Evolutionary conservation across 1,284 basidiomycete species (phyloP).

Genomic region (Tylopilus orsonianus): DNA sequence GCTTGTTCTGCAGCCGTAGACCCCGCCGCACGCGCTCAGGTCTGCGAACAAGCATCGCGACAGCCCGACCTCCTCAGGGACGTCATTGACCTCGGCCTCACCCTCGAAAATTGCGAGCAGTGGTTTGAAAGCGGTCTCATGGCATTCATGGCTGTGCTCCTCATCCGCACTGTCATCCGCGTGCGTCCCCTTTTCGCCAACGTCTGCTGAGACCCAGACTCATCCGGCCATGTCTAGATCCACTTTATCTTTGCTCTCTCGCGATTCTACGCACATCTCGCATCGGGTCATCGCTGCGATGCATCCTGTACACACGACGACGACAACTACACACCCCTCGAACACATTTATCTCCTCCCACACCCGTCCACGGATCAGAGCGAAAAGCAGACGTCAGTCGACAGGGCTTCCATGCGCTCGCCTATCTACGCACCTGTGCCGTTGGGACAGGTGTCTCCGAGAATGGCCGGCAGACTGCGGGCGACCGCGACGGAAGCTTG

Average conservation of each 20-base stretch:
- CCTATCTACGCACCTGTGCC: slow-evolving; percentile 68
- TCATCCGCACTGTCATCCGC: slow-evolving; percentile 61
- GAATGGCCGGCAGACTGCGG: slow-evolving; percentile 44
- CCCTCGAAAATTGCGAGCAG: slow-evolving; percentile 72
- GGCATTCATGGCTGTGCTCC: slow-evolving; percentile 54
- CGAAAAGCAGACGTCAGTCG: slow-evolving; percentile 14
- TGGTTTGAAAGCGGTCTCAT: slow-evolving; percentile 70
- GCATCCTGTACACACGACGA: slow-evolving; percentile 7
- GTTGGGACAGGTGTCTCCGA: slow-evolving; percentile 49
- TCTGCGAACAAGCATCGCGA: slow-evolving; percentile 71
- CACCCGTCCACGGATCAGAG: slow-evolving; percentile 10
- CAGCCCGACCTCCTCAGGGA: slow-evolving; percentile 74
- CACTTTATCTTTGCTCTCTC: slow-evolving; percentile 72
- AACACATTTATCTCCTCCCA: slow-evolving; percentile 59
- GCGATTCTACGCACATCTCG: slow-evolving; percentile 58
- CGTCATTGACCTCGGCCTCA: slow-evolving; percentile 67
- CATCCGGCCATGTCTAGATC: slow-evolving; percentile 42
- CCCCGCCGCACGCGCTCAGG: slow-evolving; percentile 51
- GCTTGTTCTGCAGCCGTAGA: slow-evolving; percentile 61
- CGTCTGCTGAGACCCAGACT: background rate
- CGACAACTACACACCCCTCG: slow-evolving; percentile 33
- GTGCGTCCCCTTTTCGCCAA: slow-evolving; percentile 39
- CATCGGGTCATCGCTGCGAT: slow-evolving; percentile 32
- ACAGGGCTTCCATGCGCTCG: slow-evolving; percentile 27
- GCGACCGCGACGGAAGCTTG: slow-evolving; percentile 65